Base-by-base conservation (phyloP, 257 asterid genomes). In the Przewalskia tangutica region DNA sequence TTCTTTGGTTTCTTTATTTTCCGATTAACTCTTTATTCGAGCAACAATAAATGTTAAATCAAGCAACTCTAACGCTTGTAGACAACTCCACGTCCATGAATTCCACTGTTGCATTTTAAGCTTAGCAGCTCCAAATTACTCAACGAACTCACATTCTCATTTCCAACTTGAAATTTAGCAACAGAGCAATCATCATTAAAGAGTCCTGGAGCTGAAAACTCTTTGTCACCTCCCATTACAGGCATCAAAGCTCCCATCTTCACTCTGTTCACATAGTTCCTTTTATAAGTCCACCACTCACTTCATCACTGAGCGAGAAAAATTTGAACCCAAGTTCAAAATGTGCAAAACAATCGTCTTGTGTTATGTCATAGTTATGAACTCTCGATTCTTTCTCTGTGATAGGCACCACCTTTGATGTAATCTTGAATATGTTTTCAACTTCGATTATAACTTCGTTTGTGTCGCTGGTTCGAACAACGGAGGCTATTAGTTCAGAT, bases 261-360 rank as follows among this genome's bases (percentile, higher is more conserved):
- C 12, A 67, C 86, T 17, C 84, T 84, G 50, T 89, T 91, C 71
- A 88, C 92, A n/a, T 92, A 92, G 27, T 85, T 84, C 17, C 82
- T 85, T 17, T 85, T 18, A 27, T 92, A 92, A 0, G 95, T 91
- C 50, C 90, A 34, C 95, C 97, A 13, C 86, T 82, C 14, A 87
- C 90, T 0, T 62, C 54, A 8, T 80, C 91, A 1, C 50, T 77
- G 16, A 91, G 32, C 0, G 88, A 73, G 7, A 53, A 89, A 83
- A 92, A 90, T 17, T 90, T 92, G 85, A 92, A 91, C 0, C 85
- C 95, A 42, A 91, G 40, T 6, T 91, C 97, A 23, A 91, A 86
- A 86, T 91, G 95, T 1, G 95, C 94, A 12, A 89, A 92, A 60
- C 93, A 91, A 42, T 92, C 89, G 0, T 87, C 90, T 0, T 85